These are phyloP conservation scores for Calonectria pseudoreteaudii DNA, from an alignment of 2,329 filamentous ascomycete genomes.

Conservation along the genomic window DNA sequence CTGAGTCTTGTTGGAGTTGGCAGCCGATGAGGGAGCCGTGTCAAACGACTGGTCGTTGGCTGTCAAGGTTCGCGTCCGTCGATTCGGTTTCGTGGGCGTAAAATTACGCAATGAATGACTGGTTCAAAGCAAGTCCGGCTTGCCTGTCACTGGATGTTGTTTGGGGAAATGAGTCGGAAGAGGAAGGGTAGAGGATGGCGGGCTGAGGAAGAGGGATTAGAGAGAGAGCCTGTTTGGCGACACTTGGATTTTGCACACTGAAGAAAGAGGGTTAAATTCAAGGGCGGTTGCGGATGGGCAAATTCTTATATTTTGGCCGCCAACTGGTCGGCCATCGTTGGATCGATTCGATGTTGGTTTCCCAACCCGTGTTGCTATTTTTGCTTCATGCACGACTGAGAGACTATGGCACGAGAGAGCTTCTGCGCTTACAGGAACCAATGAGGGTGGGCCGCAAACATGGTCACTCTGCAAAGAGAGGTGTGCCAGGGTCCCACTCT, in stretches of 20 bases:
- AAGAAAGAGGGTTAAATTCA: conserved; percentile 56
- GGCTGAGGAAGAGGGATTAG: conserved; percentile 51
- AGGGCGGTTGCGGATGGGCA: conserved; percentile 56
- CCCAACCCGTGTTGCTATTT: conserved; percentile 51
- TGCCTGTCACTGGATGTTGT: conserved; percentile 60
- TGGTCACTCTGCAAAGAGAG: conserved; percentile 36
- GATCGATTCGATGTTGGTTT: conserved; percentile 44
- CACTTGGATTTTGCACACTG: conserved; percentile 60
- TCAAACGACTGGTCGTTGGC: conserved; percentile 43
- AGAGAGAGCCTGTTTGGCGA: conserved; percentile 57
- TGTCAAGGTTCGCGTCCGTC: conserved; percentile 30
- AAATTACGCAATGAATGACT: conserved; percentile 58
- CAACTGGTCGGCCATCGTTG: conserved; percentile 51
- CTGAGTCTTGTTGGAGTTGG: conserved; percentile 43
- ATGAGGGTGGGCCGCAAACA: conserved; percentile 50
- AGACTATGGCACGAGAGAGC: conserved; percentile 44
- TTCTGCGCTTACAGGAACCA: conserved; percentile 62
- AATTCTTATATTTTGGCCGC: conserved; percentile 70
- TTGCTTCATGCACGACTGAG: conserved; percentile 47
- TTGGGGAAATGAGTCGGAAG: conserved; percentile 36
- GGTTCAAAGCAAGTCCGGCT: conserved; percentile 71
- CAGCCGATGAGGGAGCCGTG: conserved; percentile 36
- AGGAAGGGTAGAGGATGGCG: conserved; percentile 49
- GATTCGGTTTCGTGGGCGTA: conserved; percentile 32
- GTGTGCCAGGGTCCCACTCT: conserved; percentile 41